phyloP scores from a whole-genome alignment of 257 asterid species.

The Petunia axillaris region DNA sequence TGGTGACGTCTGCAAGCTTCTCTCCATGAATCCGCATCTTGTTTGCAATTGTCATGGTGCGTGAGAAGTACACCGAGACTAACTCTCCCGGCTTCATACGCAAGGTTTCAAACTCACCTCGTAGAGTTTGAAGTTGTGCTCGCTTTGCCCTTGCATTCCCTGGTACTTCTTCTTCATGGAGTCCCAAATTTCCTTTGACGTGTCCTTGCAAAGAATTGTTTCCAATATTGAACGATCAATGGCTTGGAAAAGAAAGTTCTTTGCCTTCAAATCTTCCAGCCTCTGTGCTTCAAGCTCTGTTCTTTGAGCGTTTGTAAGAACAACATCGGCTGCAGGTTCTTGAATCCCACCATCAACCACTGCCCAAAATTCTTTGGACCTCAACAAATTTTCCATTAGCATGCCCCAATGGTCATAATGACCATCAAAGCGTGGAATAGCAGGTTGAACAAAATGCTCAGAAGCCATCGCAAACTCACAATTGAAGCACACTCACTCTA shows the following conservation, averaged over 20 bases:
- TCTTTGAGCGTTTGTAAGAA: no score
- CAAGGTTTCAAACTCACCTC: not conserved
- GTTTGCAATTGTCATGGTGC: conserved; percentile 16
- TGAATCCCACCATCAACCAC: not conserved
- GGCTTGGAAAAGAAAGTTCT: conserved; percentile 27
- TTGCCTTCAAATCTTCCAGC: conserved; percentile 21
- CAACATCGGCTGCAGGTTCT: no score
- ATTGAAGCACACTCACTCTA: not conserved
- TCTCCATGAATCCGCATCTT: conserved; percentile 24
- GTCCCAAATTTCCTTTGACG: conserved; percentile 14
- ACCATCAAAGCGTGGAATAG: conserved; percentile 18
- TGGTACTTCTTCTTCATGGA: conserved; percentile 25
- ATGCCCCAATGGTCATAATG: conserved; percentile 30
- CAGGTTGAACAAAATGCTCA: not conserved
- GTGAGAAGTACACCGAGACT: not conserved
- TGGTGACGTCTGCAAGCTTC: not conserved
- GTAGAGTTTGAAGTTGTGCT: conserved; percentile 11
- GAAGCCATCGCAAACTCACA: not conserved
- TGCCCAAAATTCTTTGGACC: conserved; percentile 17
- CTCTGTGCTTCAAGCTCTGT: no score
- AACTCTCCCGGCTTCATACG: conserved; percentile 16
- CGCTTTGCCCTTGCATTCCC: conserved; percentile 9
- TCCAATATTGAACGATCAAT: conserved; percentile 27
- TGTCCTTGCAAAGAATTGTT: conserved; percentile 29
- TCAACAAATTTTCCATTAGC: conserved; percentile 25